Percentiles rank a stretch among this genome's conserved stretches.
Evolutionary conservation across 495 filamentous ascomycete genomes (phyloP).

Genomic region (Penicillium cinerascens): DNA sequence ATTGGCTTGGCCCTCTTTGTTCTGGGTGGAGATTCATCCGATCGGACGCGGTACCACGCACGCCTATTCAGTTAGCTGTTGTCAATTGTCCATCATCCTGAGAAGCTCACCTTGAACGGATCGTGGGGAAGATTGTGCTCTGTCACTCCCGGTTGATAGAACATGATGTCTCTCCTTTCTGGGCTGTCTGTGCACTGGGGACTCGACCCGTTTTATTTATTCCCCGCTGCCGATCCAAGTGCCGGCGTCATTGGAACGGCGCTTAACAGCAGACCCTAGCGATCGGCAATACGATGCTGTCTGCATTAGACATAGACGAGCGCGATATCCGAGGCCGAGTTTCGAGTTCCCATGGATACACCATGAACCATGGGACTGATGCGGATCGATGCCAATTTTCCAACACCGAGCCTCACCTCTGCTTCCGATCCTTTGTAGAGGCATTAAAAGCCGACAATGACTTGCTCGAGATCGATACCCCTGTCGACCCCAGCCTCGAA

Average conservation of each 20-base stretch:
- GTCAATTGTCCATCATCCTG: background rate
- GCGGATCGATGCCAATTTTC: no score
- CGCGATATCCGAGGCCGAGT: background rate
- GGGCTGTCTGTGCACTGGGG: background rate
- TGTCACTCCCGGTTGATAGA: constrained; percentile 33
- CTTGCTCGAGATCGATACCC: constrained; percentile 32
- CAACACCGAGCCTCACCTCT: constrained; percentile 18
- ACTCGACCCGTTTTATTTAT: background rate
- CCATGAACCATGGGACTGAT: no score
- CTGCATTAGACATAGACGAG: no score
- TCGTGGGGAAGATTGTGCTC: constrained; percentile 38
- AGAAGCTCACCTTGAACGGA: constrained; percentile 36
- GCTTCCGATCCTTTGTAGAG: constrained; percentile 37
- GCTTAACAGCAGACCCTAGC: background rate
- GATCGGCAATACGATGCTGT: background rate
- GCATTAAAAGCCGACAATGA: constrained; percentile 33
- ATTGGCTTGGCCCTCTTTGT: constrained; percentile 36
- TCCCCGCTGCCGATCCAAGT: background rate
- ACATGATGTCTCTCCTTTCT: constrained; percentile 21
- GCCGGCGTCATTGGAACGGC: background rate
- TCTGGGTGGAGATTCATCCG: constrained; percentile 45
- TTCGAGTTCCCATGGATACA: no score
- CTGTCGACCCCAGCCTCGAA: constrained; percentile 37
- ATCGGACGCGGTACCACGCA: constrained; percentile 44
- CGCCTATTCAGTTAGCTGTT: constrained; percentile 19